Percentiles rank a stretch among this genome's conserved stretches.
These are phyloP conservation scores for Hortiboletus flavorubellus DNA, from an alignment of 768 basidiomycete genomes.

Conservation along the genomic window DNA sequence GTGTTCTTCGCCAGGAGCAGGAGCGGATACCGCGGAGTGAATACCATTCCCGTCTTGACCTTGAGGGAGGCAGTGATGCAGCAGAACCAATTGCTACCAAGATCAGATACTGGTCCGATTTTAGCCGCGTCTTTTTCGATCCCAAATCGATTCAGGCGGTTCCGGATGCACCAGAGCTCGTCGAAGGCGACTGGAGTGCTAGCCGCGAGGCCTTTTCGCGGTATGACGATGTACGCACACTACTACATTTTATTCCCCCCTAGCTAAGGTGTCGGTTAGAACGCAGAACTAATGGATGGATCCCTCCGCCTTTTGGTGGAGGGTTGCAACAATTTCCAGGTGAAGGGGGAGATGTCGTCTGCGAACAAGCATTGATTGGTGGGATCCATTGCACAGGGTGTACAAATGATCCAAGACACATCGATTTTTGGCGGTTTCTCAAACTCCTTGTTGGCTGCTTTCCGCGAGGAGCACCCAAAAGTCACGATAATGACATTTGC, in stretches of 20 bases:
- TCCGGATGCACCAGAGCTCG: conserved; percentile 51
- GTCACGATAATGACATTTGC: conserved; percentile 56
- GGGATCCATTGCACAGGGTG: conserved; percentile 43
- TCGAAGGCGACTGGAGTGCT: conserved; percentile 53
- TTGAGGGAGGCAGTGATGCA: conserved; percentile 16
- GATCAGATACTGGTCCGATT: conserved; percentile 52
- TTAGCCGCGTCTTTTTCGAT: conserved; percentile 51
- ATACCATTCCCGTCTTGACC: conserved; percentile 49
- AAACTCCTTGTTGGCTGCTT: conserved; percentile 50
- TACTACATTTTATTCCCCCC: not conserved
- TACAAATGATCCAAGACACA: conserved; percentile 65
- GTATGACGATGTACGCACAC: conserved; percentile 51
- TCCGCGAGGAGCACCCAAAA: conserved; percentile 69
- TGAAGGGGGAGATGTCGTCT: conserved; percentile 20
- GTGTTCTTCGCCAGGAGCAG: conserved; percentile 48
- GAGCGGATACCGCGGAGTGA: conserved; percentile 49
- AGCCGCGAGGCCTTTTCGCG: conserved; percentile 50
- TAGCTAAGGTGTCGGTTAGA: conserved; percentile 36
- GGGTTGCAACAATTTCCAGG: conserved; percentile 75
- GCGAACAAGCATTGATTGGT: not conserved
- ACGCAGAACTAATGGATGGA: conserved; percentile 64
- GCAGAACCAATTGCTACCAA: conserved; percentile 16
- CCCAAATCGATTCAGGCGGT: conserved; percentile 64
- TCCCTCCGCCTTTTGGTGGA: conserved; percentile 66
- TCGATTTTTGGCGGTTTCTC: conserved; percentile 65